Evolutionary conservation across 768 basidiomycete species (phyloP).

Genomic region (Naganishia onofrii): DNA sequence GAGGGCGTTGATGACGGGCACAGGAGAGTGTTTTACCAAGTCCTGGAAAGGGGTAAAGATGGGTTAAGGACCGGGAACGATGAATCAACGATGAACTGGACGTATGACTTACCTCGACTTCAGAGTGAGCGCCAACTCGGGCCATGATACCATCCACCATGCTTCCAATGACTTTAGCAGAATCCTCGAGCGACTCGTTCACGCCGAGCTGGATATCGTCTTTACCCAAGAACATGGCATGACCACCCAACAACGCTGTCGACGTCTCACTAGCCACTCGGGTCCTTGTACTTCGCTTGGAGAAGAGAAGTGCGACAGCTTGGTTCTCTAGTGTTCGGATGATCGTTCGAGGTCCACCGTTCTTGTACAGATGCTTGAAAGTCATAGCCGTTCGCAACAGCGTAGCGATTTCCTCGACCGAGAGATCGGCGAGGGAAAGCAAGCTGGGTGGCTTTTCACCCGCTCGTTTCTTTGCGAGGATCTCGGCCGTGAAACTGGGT

Average conservation of each 20-base stretch:
- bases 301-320: conserved; percentile 83
- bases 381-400: conserved; percentile 64
- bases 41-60: conserved; percentile 59
- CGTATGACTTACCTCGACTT: conserved; percentile 71
- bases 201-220: conserved; percentile 95
- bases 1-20: conserved; percentile 93
- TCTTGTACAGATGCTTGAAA: conserved; percentile 48
- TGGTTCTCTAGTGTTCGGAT: conserved; percentile 57
- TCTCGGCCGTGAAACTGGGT: background rate
- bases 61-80: background rate
- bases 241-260: conserved; percentile 73
- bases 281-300: conserved; percentile 89
- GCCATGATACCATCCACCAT: conserved; percentile 98
- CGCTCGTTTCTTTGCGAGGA: conserved; percentile 4
- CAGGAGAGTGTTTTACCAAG: conserved; percentile 81
- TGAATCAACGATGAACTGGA: too few relatives aligned
- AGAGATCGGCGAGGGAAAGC: conserved; percentile 84
- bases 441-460: conserved; percentile 57
- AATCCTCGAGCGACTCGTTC: conserved; percentile 82
- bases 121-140: conserved; percentile 84
- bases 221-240: conserved; percentile 80
- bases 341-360: conserved; percentile 24
- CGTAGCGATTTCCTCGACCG: conserved; percentile 67
- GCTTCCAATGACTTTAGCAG: conserved; percentile 80
- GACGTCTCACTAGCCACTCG: conserved; percentile 84